phyloP scores from a whole-genome alignment of 805 yeast genomes.

The Saccharomycopsis capsularis region DNA sequence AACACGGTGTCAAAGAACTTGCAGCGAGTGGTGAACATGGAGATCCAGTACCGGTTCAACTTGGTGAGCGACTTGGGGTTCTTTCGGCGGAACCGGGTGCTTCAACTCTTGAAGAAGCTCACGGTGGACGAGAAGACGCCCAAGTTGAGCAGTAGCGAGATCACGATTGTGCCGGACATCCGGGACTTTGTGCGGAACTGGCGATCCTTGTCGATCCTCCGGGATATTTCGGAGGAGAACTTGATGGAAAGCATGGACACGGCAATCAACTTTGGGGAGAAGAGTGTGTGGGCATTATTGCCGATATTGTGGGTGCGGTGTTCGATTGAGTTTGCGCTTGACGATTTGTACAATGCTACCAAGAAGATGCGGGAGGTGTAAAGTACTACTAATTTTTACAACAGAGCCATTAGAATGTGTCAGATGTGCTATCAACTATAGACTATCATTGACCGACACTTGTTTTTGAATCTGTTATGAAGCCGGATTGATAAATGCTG shows the following conservation, averaged over 20 bases:
- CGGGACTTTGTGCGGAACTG: constrained; percentile 40
- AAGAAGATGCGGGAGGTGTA: constrained; percentile 4
- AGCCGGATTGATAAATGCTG: too few relatives aligned
- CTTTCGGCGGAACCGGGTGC: constrained; percentile 39
- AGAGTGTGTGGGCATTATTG: constrained; percentile 87
- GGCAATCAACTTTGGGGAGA: constrained; percentile 87
- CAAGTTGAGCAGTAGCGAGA: constrained; percentile 63
- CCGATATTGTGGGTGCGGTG: constrained; percentile 83
- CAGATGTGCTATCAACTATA: background rate
- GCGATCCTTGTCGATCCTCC: constrained; percentile 37
- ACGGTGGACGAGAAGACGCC: constrained; percentile 87
- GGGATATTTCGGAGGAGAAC: constrained; percentile 39
- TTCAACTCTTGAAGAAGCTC: constrained; percentile 51
- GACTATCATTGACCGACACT: too few relatives aligned
- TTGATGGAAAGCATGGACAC: constrained; percentile 69
- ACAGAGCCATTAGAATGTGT: background rate
- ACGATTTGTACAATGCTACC: constrained; percentile 47
- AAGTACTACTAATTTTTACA: background rate
- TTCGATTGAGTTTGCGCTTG: constrained; percentile 81
- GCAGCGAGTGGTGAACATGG: constrained; percentile 61
- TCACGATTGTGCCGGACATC: constrained; percentile 85
- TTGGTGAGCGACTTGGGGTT: constrained; percentile 74
- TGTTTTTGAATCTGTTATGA: too few relatives aligned
- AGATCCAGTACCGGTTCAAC: constrained; percentile 76
- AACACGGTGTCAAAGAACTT: constrained; percentile 33